Percentiles rank a stretch among this genome's conserved stretches.
phyloP scores from a whole-genome alignment of 352 stramenopile species.

The Phytopythium helicoides region DNA sequence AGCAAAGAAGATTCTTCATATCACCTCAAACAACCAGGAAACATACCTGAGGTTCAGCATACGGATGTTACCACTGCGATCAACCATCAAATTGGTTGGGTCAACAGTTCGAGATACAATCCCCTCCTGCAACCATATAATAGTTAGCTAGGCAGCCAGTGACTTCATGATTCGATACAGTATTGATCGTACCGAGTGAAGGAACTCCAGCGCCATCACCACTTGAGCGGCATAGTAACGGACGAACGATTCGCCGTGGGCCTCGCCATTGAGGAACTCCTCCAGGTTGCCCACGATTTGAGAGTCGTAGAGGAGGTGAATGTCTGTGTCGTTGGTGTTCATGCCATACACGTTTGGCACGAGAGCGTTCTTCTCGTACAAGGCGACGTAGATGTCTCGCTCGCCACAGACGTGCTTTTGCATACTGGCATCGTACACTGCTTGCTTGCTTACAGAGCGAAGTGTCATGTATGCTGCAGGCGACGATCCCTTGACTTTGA shows the following conservation, averaged over 20 bases:
- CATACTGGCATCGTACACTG: slow-evolving; percentile 74
- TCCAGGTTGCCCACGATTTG: slow-evolving; percentile 84
- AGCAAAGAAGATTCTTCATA: not conserved
- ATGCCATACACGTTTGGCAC: slow-evolving; percentile 68
- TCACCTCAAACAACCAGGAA: not conserved
- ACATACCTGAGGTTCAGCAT: slow-evolving; percentile 79
- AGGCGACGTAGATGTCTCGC: slow-evolving; percentile 78
- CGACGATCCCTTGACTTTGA: slow-evolving; percentile 57
- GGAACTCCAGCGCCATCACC: slow-evolving; percentile 75
- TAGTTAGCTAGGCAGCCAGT: not conserved
- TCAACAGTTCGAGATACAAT: slow-evolving; percentile 79
- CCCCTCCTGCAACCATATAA: slow-evolving; percentile 45
- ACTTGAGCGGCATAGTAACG: slow-evolving; percentile 86
- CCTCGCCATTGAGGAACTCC: slow-evolving; percentile 65
- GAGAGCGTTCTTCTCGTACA: slow-evolving; percentile 77
- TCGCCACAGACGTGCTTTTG: slow-evolving; percentile 81
- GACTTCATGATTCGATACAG: not conserved
- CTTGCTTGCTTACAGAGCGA: slow-evolving; percentile 77
- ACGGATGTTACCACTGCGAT: slow-evolving; percentile 76
- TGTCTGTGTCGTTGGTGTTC: slow-evolving; percentile 76
- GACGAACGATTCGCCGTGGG: slow-evolving; percentile 74
- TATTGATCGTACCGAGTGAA: slow-evolving; percentile 54
- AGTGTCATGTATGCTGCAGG: slow-evolving; percentile 65
- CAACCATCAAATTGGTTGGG: slow-evolving; percentile 77
- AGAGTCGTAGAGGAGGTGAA: slow-evolving; percentile 79